Conservation (phyloP, 1,284 basidiomycete species). For the Ustilago loliicola region DNA sequence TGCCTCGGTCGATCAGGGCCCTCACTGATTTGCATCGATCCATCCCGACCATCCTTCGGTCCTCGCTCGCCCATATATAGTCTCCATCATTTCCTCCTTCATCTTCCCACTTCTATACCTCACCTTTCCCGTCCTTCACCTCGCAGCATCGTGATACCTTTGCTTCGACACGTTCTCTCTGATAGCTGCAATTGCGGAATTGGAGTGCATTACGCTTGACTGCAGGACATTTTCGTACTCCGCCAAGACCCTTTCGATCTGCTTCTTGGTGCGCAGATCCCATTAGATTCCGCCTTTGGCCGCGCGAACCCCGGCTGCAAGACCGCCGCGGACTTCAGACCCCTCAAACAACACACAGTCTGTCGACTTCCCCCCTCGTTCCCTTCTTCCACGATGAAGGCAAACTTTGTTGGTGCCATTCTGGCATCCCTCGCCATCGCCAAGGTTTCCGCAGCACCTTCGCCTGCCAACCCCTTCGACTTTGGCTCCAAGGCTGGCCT, state of each 20-base stretch:
- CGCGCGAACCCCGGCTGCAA: background rate
- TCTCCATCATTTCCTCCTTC: background rate
- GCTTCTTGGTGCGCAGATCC: conserved; percentile 9
- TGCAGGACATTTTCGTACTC: conserved; percentile 20
- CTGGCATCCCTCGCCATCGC: conserved; percentile 28
- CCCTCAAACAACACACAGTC: background rate
- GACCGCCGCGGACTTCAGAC: background rate
- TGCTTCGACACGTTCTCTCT: background rate
- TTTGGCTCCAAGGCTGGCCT: conserved; percentile 6
- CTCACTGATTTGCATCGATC: conserved; percentile 1
- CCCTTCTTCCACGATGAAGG: conserved; percentile 28
- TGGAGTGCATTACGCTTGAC: conserved; percentile 5
- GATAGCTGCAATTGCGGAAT: background rate
- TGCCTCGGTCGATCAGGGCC: conserved; percentile 32
- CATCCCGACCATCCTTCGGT: background rate
- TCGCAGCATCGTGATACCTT: background rate
- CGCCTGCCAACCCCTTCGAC: conserved; percentile 35
- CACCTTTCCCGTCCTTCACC: background rate
- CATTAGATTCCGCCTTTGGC: conserved; percentile 1
- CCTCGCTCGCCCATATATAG: conserved; percentile 20
- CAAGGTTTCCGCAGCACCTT: conserved; percentile 32
- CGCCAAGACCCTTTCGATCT: conserved; percentile 11
- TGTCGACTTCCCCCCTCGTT: background rate
- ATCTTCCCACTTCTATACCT: background rate
- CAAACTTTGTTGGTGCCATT: conserved; percentile 19